Base-by-base conservation (phyloP, 345 rosid genomes). In the Excoecaria agallocha region DNA sequence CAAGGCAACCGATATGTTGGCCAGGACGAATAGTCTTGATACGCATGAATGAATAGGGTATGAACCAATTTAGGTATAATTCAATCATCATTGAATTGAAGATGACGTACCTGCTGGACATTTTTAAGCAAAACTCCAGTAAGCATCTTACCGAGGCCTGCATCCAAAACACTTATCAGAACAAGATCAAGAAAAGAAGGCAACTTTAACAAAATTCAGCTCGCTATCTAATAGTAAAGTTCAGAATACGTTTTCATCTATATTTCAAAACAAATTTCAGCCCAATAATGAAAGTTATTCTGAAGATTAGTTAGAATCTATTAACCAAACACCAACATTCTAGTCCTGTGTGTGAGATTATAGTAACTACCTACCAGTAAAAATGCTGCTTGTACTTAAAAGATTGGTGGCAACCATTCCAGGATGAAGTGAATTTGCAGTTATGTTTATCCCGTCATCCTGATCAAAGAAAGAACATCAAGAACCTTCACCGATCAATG, bases 351-450 rank as follows among this genome's bases (percentile, higher is more conserved):
- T 12, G 15, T 12, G 48, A 62, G 67, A 5, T 20, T 13, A n/a
- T 3, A 3, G 43, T 9, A 25, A 39, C 79, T 82, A 90, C 89
- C 79, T 82, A 90, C 89, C 87, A 8, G 70, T 78, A 51, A 84
- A 8, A 70, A 83, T 30, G 46, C 74, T 73, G 54, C 59, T 70
- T 68, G 84, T 76, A 52, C 85, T 85, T 24, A 84, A 62, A 51
- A 86, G 81, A 72, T 89, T 90, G 70, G 94, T 90, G 56, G 82
- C 78, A 46, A 92, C 79, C 19, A 76, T 78, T 62, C 97, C 94
- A 6, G 91, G 94, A 81, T 92, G 94, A 82, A 92, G 72, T 37
- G 93, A 88, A 41, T 90, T 92, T n/a, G 88, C 86, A 38, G 91
- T 88, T 56, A 90, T 72, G 63, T 85, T 79, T 10, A 39, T 87